Conservation (phyloP, 2,329 filamentous ascomycete species). For the Aspergillus glaucus region DNA sequence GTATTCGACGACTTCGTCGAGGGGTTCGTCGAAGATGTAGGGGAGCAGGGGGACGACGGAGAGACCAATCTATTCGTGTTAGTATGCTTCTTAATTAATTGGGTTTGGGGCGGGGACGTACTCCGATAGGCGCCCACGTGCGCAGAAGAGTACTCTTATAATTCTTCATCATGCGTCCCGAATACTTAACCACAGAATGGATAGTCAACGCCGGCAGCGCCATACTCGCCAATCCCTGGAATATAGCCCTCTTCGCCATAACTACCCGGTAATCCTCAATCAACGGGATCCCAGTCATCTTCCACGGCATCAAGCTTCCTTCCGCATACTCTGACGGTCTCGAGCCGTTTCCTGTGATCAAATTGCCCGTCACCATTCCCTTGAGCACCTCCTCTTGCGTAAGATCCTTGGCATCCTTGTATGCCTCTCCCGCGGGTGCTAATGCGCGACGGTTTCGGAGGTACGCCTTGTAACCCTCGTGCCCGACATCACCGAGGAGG, state of each 20-base stretch:
- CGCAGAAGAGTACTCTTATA: slow-evolving; percentile 67
- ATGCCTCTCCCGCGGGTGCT: slow-evolving; percentile 57
- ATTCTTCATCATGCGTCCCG: slow-evolving; percentile 76
- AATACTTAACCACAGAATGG: slow-evolving; percentile 86
- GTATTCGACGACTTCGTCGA: slow-evolving; percentile 89
- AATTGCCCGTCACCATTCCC: slow-evolving; percentile 33
- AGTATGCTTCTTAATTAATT: slow-evolving; percentile 5
- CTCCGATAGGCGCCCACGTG: slow-evolving; percentile 85
- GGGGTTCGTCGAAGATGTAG: slow-evolving; percentile 80
- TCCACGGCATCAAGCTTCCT: slow-evolving; percentile 29
- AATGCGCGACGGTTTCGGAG: slow-evolving; percentile 72
- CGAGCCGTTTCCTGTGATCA: slow-evolving; percentile 7
- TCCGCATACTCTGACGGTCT: slow-evolving; percentile 5
- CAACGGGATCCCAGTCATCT: slow-evolving; percentile 53
- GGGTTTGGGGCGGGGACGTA: slow-evolving; percentile 44
- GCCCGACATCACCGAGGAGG: slow-evolving; percentile 77
- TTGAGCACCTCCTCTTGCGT: slow-evolving; percentile 24
- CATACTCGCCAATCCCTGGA: slow-evolving; percentile 89
- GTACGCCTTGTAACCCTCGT: slow-evolving; percentile 96
- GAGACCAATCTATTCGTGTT: slow-evolving; percentile 50
- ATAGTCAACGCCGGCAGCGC: slow-evolving; percentile 90
- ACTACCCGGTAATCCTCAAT: slow-evolving; percentile 87
- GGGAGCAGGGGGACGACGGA: slow-evolving; percentile 77
- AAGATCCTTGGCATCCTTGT: slow-evolving; percentile 32
- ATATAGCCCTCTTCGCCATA: slow-evolving; percentile 83